Conservation (phyloP, 139 green algal genomes). For the Auxenochlorella pyrenoidosa region DNA sequence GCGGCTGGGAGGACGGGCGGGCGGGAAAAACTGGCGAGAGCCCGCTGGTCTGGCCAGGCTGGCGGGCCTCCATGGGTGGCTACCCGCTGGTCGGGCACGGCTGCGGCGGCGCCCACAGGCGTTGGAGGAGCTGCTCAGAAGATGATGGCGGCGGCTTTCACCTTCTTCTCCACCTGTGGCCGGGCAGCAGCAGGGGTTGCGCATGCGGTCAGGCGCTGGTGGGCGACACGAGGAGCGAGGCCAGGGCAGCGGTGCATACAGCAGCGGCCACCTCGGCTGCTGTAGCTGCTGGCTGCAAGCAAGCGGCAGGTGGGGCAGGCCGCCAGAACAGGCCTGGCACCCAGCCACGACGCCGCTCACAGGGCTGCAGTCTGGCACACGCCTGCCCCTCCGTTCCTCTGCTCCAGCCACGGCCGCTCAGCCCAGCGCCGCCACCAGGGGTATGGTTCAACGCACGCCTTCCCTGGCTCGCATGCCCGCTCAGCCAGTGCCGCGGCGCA, state of each 20-base stretch:
- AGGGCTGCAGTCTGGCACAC: not conserved
- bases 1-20: not conserved
- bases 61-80: not conserved
- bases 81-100: not conserved
- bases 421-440: not conserved
- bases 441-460: too few relatives aligned
- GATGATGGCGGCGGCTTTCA: slow-evolving; percentile 32
- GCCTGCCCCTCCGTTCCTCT: not conserved
- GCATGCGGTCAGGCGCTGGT: not conserved
- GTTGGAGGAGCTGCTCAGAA: slow-evolving; percentile 17
- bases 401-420: not conserved
- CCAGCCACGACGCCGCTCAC: too few relatives aligned
- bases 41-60: too few relatives aligned
- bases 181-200: not conserved
- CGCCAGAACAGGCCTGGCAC: too few relatives aligned
- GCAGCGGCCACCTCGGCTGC: not conserved
- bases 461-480: too few relatives aligned
- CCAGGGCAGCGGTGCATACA: not conserved
- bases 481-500: too few relatives aligned
- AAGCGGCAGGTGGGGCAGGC: too few relatives aligned
- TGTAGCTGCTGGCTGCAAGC: too few relatives aligned
- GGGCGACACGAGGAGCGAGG: not conserved
- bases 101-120: not conserved
- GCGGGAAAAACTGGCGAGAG: not conserved
- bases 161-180: slow-evolving; percentile 32